Conservation (phyloP, 2,329 filamentous ascomycete genomes). For the Truncatella angustata region DNA sequence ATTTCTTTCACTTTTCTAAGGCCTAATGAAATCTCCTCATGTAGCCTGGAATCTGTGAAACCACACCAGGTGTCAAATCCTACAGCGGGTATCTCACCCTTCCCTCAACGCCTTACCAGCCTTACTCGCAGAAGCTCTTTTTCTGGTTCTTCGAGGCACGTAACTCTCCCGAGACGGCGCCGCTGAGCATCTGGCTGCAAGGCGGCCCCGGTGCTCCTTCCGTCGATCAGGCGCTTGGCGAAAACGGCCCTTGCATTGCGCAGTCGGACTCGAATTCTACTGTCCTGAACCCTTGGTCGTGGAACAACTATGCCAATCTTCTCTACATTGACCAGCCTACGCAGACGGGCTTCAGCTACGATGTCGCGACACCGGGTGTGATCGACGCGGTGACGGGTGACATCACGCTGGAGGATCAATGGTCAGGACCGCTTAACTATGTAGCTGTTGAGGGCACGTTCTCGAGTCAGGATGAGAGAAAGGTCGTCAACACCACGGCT, state of each 20-base stretch:
- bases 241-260: slow-evolving; percentile 53
- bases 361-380: slow-evolving; percentile 23
- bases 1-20: slow-evolving; percentile 22
- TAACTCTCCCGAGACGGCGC: slow-evolving; percentile 24
- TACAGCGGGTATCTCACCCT: slow-evolving; percentile 61
- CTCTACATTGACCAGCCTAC: slow-evolving; percentile 63
- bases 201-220: slow-evolving; percentile 57
- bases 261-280: slow-evolving; percentile 50
- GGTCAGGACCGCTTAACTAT: slow-evolving; percentile 8
- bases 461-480: slow-evolving; percentile 40
- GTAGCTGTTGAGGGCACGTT: slow-evolving; percentile 35
- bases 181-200: slow-evolving; percentile 56
- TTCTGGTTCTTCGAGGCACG: slow-evolving; percentile 37
- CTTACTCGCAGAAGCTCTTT: slow-evolving; percentile 46
- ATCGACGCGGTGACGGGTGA: slow-evolving; percentile 16
- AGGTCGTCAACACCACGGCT: slow-evolving; percentile 43
- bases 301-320: slow-evolving; percentile 61
- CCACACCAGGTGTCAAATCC: slow-evolving; percentile 54
- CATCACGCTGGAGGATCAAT: slow-evolving; percentile 8
- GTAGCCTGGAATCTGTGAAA: slow-evolving; percentile 57
- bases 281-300: slow-evolving; percentile 54
- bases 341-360: slow-evolving; percentile 29
- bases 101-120: slow-evolving; percentile 42
- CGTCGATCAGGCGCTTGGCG: slow-evolving; percentile 49
- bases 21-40: too few species aligned